Conservation (phyloP, 2,329 filamentous ascomycete genomes). For the Elsinoe necatrix region DNA sequence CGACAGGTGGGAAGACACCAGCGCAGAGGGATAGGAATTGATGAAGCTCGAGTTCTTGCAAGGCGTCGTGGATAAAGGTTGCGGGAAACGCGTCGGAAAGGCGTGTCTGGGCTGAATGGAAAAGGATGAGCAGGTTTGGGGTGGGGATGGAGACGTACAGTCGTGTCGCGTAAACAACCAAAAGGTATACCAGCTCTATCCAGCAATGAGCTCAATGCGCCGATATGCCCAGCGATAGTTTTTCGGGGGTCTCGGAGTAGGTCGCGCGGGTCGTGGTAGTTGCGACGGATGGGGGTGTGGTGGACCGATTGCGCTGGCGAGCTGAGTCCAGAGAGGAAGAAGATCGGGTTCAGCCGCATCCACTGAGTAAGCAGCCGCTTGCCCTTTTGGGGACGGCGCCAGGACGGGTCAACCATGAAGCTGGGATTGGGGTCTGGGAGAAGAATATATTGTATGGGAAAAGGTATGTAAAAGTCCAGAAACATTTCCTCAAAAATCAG, state of each 20-base stretch:
- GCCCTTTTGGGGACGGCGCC: neutral
- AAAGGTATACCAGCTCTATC: neutral
- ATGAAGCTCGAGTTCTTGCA: neutral
- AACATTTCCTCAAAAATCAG: neutral
- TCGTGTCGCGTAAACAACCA: neutral
- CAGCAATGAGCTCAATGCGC: neutral
- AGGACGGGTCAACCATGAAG: neutral
- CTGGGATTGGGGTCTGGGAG: neutral
- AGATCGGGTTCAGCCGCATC: constrained; percentile 1
- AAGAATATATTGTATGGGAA: neutral
- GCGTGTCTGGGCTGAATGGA: neutral
- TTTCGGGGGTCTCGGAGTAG: constrained; percentile 12
- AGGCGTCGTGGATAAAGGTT: neutral
- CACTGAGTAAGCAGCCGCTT: constrained; percentile 7
- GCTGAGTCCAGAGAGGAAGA: neutral
- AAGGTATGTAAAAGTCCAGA: neutral
- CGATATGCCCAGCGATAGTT: constrained; percentile 3
- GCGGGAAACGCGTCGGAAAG: constrained; percentile 12
- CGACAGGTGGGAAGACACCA: neutral
- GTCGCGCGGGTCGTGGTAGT: constrained; percentile 11
- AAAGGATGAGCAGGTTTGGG: constrained; percentile 9
- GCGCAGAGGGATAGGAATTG: constrained; percentile 5
- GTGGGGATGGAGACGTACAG: constrained; percentile 1
- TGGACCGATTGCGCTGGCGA: constrained; percentile 12
- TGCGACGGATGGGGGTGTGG: constrained; percentile 9